Evolutionary conservation across 2,329 filamentous ascomycete genomes (phyloP).

Genomic region (Fusarium metavorans): DNA sequence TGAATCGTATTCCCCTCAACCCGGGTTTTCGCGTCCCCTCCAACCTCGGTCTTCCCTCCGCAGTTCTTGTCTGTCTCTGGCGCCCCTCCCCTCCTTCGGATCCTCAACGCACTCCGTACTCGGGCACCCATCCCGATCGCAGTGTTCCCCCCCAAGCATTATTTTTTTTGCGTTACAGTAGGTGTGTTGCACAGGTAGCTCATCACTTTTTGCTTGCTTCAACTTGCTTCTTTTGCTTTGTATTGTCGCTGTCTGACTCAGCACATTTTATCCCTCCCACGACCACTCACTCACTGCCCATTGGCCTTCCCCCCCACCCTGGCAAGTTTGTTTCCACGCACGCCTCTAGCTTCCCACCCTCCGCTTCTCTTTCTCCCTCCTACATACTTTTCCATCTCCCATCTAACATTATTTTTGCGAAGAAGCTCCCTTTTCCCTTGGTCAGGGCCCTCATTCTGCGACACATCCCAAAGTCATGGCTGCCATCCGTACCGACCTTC

Average conservation of each 20-base stretch:
- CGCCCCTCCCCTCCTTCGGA: conserved; percentile 8
- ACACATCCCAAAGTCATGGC: conserved; percentile 70
- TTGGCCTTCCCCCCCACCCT: conserved; percentile 27
- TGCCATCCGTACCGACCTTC: conserved; percentile 66
- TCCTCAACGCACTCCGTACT: conserved; percentile 26
- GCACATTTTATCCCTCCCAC: conserved; percentile 12
- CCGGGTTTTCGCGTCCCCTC: conserved; percentile 30
- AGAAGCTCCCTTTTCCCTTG: conserved; percentile 95
- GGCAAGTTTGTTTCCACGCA: conserved; percentile 28
- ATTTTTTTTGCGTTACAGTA: conserved; percentile 1
- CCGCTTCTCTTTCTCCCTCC: conserved; percentile 20
- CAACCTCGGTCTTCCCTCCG: conserved; percentile 37
- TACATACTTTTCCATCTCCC: conserved; percentile 25
- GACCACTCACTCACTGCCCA: background rate
- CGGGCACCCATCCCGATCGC: conserved; percentile 22
- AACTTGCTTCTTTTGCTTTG: conserved; percentile 10
- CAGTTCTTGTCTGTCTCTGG: background rate
- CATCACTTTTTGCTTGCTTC: conserved; percentile 21
- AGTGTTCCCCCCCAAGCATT: conserved; percentile 14
- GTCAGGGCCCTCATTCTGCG: conserved; percentile 83
- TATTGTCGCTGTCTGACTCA: conserved; percentile 34
- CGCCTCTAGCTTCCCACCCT: conserved; percentile 40
- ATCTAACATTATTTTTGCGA: conserved; percentile 63
- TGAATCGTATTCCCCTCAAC: background rate
- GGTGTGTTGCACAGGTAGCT: background rate